phyloP scores from a whole-genome alignment of 495 filamentous ascomycete genomes.

The Annulohypoxylon maeteangense region DNA sequence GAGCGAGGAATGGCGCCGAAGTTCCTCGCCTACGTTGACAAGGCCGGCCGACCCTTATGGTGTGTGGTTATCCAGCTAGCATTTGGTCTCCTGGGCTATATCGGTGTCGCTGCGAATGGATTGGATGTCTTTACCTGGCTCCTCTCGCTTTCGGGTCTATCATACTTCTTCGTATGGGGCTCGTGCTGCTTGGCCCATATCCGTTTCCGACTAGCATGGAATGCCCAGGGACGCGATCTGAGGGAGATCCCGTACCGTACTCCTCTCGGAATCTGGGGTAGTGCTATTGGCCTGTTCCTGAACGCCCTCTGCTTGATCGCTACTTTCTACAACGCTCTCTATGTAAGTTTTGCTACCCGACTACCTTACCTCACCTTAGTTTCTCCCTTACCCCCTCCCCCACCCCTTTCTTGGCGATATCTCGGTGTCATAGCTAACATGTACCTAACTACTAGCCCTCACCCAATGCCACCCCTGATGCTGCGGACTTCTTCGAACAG shows the following conservation, averaged over 20 bases:
- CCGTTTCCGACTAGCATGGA: constrained; percentile 71
- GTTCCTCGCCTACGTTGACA: constrained; percentile 67
- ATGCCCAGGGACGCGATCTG: constrained; percentile 60
- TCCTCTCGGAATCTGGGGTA: constrained; percentile 70
- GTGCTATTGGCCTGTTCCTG: constrained; percentile 68
- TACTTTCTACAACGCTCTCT: constrained; percentile 61
- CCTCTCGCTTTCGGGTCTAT: constrained; percentile 72
- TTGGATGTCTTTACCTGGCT: constrained; percentile 68
- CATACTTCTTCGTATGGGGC: constrained; percentile 76
- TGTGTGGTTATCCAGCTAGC: constrained; percentile 63
- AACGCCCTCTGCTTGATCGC: constrained; percentile 70
- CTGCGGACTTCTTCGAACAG: constrained; percentile 69
- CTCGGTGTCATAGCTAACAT: constrained; percentile 22
- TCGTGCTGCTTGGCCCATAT: constrained; percentile 78
- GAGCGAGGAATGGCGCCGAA: constrained; percentile 67
- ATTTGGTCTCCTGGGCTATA: constrained; percentile 57
- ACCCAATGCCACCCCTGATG: constrained; percentile 60
- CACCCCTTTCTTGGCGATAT: not conserved
- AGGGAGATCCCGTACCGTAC: constrained; percentile 61
- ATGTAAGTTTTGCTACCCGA: constrained; percentile 48
- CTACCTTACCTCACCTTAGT: not conserved
- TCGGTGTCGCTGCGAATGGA: constrained; percentile 44
- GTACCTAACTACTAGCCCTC: constrained; percentile 56
- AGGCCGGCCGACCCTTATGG: constrained; percentile 65
- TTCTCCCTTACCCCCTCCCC: too few species aligned